phyloP scores from a whole-genome alignment of 495 filamentous ascomycete species.

The Podospora sp. region DNA sequence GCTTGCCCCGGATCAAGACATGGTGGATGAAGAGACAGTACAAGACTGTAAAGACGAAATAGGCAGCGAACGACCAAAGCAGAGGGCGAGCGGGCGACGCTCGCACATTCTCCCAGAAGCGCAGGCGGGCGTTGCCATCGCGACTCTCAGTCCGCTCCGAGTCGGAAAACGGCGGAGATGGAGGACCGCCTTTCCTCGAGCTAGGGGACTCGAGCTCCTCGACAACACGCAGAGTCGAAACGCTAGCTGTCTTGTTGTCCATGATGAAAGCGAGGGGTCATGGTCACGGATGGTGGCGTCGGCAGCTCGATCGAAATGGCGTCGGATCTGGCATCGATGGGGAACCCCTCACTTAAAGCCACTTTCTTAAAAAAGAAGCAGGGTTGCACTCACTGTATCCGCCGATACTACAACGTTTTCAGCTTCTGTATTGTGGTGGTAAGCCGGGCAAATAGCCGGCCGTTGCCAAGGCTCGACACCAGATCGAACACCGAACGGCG shows the following conservation, averaged over 20 bases:
- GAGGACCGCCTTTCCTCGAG: not conserved
- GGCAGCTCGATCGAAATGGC: not conserved
- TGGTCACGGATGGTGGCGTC: not conserved
- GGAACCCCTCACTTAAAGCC: not conserved
- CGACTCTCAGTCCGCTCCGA: not conserved
- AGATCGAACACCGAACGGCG: not conserved
- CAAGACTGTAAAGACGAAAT: conserved; percentile 10
- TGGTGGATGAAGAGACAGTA: conserved; percentile 14
- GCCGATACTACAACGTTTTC: not conserved
- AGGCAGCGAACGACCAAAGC: conserved; percentile 7
- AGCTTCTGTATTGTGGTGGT: not conserved
- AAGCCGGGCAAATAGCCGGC: not conserved
- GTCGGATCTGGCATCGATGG: not conserved
- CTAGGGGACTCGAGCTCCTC: not conserved
- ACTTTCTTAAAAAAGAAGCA: not conserved
- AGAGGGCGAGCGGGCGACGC: not conserved
- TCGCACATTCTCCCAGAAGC: conserved; percentile 10
- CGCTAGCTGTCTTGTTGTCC: not conserved
- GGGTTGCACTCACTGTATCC: not conserved
- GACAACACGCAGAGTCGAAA: not conserved
- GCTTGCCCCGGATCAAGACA: conserved; percentile 8
- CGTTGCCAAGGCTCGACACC: not conserved
- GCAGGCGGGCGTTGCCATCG: not conserved
- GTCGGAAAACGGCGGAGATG: not conserved
- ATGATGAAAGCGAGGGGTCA: not conserved